Evolutionary conservation across 2,329 filamentous ascomycete species (phyloP), one percentile per base, ranked within the genome.

Genomic region (Calonectria fujianensis): DNA sequence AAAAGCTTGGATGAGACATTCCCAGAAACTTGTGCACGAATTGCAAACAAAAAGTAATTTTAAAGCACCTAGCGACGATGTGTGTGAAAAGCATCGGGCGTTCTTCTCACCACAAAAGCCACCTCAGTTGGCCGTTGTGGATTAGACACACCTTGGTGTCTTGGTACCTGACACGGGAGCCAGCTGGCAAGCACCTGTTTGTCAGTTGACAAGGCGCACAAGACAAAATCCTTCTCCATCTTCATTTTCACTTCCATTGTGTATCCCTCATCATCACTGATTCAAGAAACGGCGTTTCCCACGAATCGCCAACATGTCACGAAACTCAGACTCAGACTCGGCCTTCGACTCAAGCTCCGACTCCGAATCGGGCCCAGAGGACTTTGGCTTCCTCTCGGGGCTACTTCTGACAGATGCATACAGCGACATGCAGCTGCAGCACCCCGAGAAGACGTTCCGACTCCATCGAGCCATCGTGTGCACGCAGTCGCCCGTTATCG

Each of bases 381-480:
- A 48, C 9, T 8, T 48, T 2, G n/a, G n/a, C n/a, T 63, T 27
- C 18, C 37, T 70, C 4, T 37, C n/a, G 20, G 9, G 31, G 32
- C 24, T 70, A 14, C 20, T 70, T 10, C n/a, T 41, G n/a, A 63
- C 68, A 3, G 54, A 20, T 13, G 54, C 51, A 2, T 70, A 70
- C 45, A 63, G 54, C 41, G 68, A 70, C 68, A 27, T 70, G 18
- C 14, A 16, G 11, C 41, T 70, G 16, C 7, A n/a, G n/a, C 29
- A 35, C 27, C n/a, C 11, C 4, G 39, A 50, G 7, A 29, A 63
- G 20, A 24, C 35, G 5, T 64, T 70, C 27, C 4, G n/a, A 2
- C 24, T 70, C 9, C 54, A 70, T 32, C 64, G 45, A 37, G 57
- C 68, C 24, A 45, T 70, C 14, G 68, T 70, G 48, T 70, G 68